Evolutionary conservation across 2,329 filamentous ascomycete genomes (phyloP).

Genomic region (Colletotrichum ledebouriae): DNA sequence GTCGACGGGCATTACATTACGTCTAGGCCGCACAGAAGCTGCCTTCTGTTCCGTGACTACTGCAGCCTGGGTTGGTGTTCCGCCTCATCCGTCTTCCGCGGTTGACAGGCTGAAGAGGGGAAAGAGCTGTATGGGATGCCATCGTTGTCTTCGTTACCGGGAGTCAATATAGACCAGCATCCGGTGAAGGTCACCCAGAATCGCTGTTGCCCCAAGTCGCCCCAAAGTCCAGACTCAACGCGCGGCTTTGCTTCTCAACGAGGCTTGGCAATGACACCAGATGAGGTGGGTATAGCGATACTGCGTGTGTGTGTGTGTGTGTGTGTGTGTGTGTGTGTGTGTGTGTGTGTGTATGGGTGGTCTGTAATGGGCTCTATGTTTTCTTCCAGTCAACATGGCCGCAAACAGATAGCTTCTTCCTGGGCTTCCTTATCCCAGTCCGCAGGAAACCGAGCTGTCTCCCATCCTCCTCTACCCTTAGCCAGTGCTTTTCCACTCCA

Average conservation of each 20-base stretch:
- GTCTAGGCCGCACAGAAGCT: not conserved
- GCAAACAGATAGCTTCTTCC: slow-evolving; percentile 40
- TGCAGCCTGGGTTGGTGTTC: slow-evolving; percentile 7
- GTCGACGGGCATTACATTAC: slow-evolving; percentile 3
- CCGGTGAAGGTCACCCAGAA: slow-evolving; percentile 20
- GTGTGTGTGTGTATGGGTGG: not conserved
- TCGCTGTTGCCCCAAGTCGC: not conserved
- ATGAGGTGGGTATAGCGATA: too few relatives aligned
- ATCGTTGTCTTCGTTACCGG: not conserved
- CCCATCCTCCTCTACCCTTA: not conserved
- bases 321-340: not conserved
- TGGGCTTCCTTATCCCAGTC: not conserved
- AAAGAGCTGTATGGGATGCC: not conserved
- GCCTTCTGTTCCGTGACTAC: not conserved
- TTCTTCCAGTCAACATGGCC: slow-evolving; percentile 28
- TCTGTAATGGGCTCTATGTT: slow-evolving; percentile 2
- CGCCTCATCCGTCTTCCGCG: slow-evolving; percentile 23
- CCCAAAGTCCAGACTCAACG: slow-evolving; percentile 19
- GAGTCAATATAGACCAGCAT: slow-evolving; percentile 37
- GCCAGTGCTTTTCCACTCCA: slow-evolving; percentile 1
- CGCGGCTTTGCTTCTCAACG: slow-evolving; percentile 13
- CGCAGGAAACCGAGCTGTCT: slow-evolving; percentile 13
- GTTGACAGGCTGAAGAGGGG: slow-evolving; percentile 9
- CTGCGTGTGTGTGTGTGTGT: not conserved
- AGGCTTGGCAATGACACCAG: slow-evolving; percentile 24